Percentiles rank a stretch among this genome's conserved stretches.
These are phyloP conservation scores for Ophiostoma himal-ulmi DNA, from an alignment of 2,329 filamentous ascomycete species.

Conservation along the genomic window DNA sequence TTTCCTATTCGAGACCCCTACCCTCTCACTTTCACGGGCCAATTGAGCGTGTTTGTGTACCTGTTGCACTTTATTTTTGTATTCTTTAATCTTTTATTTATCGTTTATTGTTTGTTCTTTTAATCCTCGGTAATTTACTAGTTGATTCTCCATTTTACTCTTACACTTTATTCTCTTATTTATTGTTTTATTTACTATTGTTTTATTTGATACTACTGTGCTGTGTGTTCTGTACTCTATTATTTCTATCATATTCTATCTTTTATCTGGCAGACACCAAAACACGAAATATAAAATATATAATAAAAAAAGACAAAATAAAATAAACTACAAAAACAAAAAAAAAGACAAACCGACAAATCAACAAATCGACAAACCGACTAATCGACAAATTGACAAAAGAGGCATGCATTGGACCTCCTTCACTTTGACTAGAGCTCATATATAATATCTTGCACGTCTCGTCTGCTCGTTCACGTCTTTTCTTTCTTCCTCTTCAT, in stretches of 20 bases:
- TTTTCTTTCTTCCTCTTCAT: slow-evolving; percentile 2
- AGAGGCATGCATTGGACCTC: slow-evolving; percentile 12
- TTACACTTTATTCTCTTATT: not conserved
- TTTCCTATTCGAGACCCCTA: slow-evolving; percentile 3
- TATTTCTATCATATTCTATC: slow-evolving; percentile 7
- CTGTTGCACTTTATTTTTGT: slow-evolving; percentile 9
- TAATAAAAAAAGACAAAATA: not conserved
- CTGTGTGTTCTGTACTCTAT: not conserved
- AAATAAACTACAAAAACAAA: not conserved
- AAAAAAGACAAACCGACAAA: no score
- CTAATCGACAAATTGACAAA: not conserved
- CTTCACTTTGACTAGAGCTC: not conserved
- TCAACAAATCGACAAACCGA: not conserved
- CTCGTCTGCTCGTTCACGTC: slow-evolving; percentile 9
- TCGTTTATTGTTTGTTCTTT: not conserved
- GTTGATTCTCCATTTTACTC: not conserved
- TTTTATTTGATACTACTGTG: not conserved
- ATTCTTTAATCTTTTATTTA: not conserved
- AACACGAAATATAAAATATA: slow-evolving; percentile 13
- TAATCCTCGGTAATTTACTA: not conserved
- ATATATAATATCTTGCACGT: slow-evolving; percentile 18
- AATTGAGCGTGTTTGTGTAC: not conserved
- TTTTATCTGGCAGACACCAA: slow-evolving; percentile 8
- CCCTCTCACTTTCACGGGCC: not conserved
- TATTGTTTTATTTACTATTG: not conserved